Conservation (phyloP, 139 green algal species). For the Micractinium sp. region DNA sequence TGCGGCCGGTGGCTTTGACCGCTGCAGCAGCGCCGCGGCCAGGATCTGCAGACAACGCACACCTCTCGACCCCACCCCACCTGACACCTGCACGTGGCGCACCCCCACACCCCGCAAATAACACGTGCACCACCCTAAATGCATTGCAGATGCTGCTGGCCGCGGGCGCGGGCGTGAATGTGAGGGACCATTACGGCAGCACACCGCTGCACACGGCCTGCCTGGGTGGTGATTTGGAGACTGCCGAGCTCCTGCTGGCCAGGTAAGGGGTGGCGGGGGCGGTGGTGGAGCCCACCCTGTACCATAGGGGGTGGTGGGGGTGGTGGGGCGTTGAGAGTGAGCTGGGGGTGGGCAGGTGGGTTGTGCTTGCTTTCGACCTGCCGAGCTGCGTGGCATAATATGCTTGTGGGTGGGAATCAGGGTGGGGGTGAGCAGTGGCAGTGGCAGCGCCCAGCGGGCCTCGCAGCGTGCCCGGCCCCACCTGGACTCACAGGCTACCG, state of each 20-base stretch:
- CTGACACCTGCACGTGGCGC: neutral
- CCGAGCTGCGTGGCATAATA: neutral
- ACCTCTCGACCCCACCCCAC: neutral
- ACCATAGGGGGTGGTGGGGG: too few relatives aligned
- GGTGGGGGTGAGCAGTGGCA: neutral
- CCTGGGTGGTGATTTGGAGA: neutral
- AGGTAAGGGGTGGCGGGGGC: neutral
- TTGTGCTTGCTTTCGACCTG: neutral
- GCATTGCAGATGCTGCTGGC: neutral
- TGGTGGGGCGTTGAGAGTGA: too few relatives aligned
- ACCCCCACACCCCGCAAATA: too few relatives aligned
- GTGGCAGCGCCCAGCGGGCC: too few relatives aligned
- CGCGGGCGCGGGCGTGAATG: neutral
- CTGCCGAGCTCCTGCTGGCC: neutral
- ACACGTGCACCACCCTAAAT: too few relatives aligned
- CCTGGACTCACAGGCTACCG: too few relatives aligned
- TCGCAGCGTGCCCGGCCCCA: too few relatives aligned
- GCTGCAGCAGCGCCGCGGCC: neutral
- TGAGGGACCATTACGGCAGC: neutral
- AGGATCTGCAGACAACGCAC: too few relatives aligned
- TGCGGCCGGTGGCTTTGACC: neutral
- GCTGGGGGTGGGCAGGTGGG: too few relatives aligned
- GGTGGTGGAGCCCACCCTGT: neutral
- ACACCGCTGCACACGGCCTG: neutral
- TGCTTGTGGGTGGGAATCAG: neutral